Evolutionary conservation across 345 rosid genomes (phyloP).

Genomic region (Ceriops decandra): DNA sequence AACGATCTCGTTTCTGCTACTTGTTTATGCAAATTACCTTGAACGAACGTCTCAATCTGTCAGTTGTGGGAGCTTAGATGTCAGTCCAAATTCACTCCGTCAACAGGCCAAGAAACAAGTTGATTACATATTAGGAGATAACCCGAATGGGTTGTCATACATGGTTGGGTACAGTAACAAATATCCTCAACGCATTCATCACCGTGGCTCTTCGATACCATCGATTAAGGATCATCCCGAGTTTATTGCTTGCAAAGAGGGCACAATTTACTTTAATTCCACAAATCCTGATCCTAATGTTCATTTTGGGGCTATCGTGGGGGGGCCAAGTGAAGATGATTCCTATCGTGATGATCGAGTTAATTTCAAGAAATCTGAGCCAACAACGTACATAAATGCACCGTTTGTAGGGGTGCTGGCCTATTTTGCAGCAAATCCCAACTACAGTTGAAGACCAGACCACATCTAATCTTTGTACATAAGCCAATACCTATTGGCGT

Average conservation of each 20-base stretch:
- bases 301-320: conserved; percentile 75
- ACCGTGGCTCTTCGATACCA: conserved; percentile 83
- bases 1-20: conserved; percentile 77
- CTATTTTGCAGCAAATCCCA: conserved; percentile 78
- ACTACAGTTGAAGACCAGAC: conserved; percentile 20
- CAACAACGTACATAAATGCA: conserved; percentile 92
- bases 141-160: conserved; percentile 74
- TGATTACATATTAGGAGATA: conserved; percentile 90
- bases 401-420: conserved; percentile 95
- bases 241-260: conserved; percentile 66
- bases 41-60: conserved; percentile 57
- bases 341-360: conserved; percentile 55
- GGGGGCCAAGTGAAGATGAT: conserved; percentile 84
- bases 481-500: background rate
- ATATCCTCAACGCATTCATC: conserved; percentile 82
- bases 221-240: conserved; percentile 60
- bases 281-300: conserved; percentile 69
- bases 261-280: conserved; percentile 63
- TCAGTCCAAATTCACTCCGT: conserved; percentile 59
- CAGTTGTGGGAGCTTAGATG: conserved; percentile 49
- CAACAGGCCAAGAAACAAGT: conserved; percentile 75
- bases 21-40: conserved; percentile 79
- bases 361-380: conserved; percentile 81
- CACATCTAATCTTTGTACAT: conserved; percentile 12
- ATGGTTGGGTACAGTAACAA: conserved; percentile 84